Percentiles rank a stretch among this genome's conserved stretches.
These are phyloP conservation scores for Cutaneotrichosporon spelunceum DNA, from an alignment of 1,284 basidiomycete species.

Conservation along the genomic window DNA sequence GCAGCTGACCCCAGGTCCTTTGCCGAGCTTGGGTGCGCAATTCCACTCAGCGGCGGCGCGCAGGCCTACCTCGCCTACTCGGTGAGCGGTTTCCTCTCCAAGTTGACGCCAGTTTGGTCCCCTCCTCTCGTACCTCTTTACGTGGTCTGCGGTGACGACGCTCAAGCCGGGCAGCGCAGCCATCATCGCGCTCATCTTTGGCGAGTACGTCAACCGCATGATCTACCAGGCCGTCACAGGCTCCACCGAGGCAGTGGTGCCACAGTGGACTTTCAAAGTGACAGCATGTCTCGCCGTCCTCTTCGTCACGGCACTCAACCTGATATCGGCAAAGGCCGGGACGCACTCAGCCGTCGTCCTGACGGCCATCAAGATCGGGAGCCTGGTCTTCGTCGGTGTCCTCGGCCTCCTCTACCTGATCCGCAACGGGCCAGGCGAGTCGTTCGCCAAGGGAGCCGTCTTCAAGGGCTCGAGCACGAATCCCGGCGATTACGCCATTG, in stretches of 20 bases:
- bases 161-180: constrained; percentile 63
- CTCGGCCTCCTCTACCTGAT: constrained; percentile 50
- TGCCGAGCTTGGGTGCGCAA: constrained; percentile 66
- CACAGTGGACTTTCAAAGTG: constrained; percentile 88
- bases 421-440: constrained; percentile 42
- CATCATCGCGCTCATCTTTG: constrained; percentile 58
- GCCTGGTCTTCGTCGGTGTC: constrained; percentile 52
- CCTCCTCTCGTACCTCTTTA: constrained; percentile 76
- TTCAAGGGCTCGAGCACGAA: constrained; percentile 73
- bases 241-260: constrained; percentile 60
- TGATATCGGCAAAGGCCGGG: constrained; percentile 73
- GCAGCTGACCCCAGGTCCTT: constrained; percentile 61
- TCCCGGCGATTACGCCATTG: constrained; percentile 83
- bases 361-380: constrained; percentile 68
- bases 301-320: constrained; percentile 70
- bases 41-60: constrained; percentile 70
- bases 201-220: constrained; percentile 74
- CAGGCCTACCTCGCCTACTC: constrained; percentile 88
- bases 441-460: constrained; percentile 52
- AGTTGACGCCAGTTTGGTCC: constrained; percentile 63
- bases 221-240: constrained; percentile 50
- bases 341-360: constrained; percentile 79
- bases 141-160: constrained; percentile 85
- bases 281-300: constrained; percentile 72
- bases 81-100: constrained; percentile 26